These are phyloP conservation scores for Entomortierella chlamydospora DNA, from an alignment of 192 early-diverging fungal species.

Conservation along the genomic window DNA sequence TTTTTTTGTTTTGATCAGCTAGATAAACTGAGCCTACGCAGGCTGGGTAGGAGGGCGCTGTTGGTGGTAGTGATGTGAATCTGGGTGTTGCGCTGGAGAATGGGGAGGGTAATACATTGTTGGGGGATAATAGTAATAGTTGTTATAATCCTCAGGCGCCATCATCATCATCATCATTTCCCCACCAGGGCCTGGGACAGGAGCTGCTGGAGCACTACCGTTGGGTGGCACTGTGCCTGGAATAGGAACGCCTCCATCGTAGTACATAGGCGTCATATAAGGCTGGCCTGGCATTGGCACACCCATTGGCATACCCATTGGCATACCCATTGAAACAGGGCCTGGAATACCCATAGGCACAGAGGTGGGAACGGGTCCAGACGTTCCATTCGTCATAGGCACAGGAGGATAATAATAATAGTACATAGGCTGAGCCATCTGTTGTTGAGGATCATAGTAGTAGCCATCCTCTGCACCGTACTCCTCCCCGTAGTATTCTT, in stretches of 20 bases:
- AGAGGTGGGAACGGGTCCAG: constrained; percentile 6
- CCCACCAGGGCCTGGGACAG: constrained; percentile 12
- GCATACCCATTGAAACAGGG: constrained; percentile 26
- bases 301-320: constrained; percentile 39
- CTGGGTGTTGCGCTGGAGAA: constrained; percentile 13
- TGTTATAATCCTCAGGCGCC: constrained; percentile 44
- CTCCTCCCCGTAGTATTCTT: constrained; percentile 27
- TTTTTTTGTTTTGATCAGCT: too few relatives aligned
- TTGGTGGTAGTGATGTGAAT: constrained; percentile 4
- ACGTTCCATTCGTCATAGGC: constrained; percentile 9
- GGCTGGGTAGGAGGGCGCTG: neutral
- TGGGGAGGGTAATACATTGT: constrained; percentile 36
- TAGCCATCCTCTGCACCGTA: constrained; percentile 22
- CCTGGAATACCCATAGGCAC: constrained; percentile 31
- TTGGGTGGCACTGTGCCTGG: constrained; percentile 12
- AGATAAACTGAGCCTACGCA: neutral
- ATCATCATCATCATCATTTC: constrained; percentile 53
- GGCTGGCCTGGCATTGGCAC: constrained; percentile 37
- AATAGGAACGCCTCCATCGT: constrained; percentile 23
- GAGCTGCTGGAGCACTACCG: constrained; percentile 3
- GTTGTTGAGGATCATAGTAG: constrained; percentile 47
- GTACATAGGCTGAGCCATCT: constrained; percentile 39
- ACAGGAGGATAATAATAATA: constrained; percentile 49
- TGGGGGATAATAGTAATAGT: constrained; percentile 48
- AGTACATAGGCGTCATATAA: constrained; percentile 42